phyloP scores from a whole-genome alignment of 352 stramenopile species.

The Phytophthora agathidicida region DNA sequence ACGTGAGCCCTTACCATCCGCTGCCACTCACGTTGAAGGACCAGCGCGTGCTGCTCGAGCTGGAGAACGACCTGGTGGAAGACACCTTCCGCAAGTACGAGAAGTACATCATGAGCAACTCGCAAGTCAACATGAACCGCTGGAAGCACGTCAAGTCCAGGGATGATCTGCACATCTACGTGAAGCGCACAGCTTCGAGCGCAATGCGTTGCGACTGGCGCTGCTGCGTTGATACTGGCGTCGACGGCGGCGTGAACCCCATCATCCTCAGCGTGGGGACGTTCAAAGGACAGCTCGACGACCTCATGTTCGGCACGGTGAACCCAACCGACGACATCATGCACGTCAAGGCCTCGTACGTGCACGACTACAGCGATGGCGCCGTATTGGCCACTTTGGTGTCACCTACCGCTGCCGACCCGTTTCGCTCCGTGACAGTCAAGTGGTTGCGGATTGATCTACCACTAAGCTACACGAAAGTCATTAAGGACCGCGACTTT shows the following conservation, averaged over 20 bases:
- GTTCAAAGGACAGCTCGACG: conserved; percentile 22
- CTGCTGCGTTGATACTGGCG: too few relatives aligned
- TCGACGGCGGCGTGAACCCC: too few relatives aligned
- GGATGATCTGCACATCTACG: conserved; percentile 20
- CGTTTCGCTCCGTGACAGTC: conserved; percentile 20
- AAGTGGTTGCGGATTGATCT: conserved; percentile 30
- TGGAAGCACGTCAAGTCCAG: conserved; percentile 24
- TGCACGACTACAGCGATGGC: conserved; percentile 27
- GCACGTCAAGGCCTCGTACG: too few relatives aligned
- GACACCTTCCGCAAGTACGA: conserved; percentile 25
- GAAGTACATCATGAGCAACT: conserved; percentile 4
- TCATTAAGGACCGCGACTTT: conserved; percentile 26
- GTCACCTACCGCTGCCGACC: conserved; percentile 8
- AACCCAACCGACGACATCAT: too few relatives aligned
- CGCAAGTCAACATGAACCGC: conserved; percentile 6
- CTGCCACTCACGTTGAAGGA: conserved; percentile 29
- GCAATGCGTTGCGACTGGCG: too few relatives aligned
- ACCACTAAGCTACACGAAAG: conserved; percentile 19
- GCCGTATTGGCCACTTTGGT: conserved; percentile 17
- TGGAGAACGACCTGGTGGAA: conserved; percentile 3
- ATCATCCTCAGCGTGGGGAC: conserved; percentile 26
- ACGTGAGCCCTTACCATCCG: conserved; percentile 24
- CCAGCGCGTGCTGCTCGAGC: conserved; percentile 12
- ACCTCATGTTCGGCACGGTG: too few relatives aligned
- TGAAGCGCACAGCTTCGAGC: conserved; percentile 3